Conservation (phyloP, 805 yeast species). For the Naumovozyma dairenensis region DNA sequence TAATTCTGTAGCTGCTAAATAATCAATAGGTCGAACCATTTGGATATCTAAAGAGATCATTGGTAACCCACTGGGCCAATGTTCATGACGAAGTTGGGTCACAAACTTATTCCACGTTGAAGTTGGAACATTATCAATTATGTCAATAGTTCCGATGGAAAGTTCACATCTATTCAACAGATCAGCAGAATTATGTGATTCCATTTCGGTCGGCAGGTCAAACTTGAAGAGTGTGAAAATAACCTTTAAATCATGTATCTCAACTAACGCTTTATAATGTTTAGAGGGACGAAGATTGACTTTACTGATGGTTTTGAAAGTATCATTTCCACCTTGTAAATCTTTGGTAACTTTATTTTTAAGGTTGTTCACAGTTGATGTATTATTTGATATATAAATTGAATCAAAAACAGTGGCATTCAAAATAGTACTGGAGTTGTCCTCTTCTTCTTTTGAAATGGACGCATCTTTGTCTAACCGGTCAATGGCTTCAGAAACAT, state of each 20-base stretch:
- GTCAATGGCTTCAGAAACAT: slow-evolving; percentile 56
- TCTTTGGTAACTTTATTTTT: slow-evolving; percentile 46
- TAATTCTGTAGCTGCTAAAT: slow-evolving; percentile 61
- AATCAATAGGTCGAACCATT: slow-evolving; percentile 54
- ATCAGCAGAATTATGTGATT: slow-evolving; percentile 32
- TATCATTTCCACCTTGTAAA: slow-evolving; percentile 31
- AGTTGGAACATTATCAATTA: slow-evolving; percentile 69
- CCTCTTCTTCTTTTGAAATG: slow-evolving; percentile 8
- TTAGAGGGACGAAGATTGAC: slow-evolving; percentile 58
- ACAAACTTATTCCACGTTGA: slow-evolving; percentile 88
- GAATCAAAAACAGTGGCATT: slow-evolving; percentile 48
- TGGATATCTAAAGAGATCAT: slow-evolving; percentile 48
- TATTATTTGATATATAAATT: slow-evolving; percentile 56
- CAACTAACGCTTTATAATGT: slow-evolving; percentile 48
- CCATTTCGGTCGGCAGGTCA: slow-evolving; percentile 35
- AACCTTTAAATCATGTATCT: slow-evolving; percentile 43
- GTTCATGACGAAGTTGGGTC: slow-evolving; percentile 53
- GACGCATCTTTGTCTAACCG: slow-evolving; percentile 40
- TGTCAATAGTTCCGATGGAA: slow-evolving; percentile 43
- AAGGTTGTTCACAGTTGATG: slow-evolving; percentile 36
- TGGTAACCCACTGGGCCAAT: slow-evolving; percentile 32
- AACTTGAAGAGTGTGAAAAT: slow-evolving; percentile 37
- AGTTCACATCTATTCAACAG: slow-evolving; percentile 41
- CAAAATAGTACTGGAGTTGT: slow-evolving; percentile 4
- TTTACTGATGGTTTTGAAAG: slow-evolving; percentile 28